These are phyloP conservation scores for Lipomyces starkeyi DNA, from an alignment of 805 yeast genomes.

Conservation along the genomic window DNA sequence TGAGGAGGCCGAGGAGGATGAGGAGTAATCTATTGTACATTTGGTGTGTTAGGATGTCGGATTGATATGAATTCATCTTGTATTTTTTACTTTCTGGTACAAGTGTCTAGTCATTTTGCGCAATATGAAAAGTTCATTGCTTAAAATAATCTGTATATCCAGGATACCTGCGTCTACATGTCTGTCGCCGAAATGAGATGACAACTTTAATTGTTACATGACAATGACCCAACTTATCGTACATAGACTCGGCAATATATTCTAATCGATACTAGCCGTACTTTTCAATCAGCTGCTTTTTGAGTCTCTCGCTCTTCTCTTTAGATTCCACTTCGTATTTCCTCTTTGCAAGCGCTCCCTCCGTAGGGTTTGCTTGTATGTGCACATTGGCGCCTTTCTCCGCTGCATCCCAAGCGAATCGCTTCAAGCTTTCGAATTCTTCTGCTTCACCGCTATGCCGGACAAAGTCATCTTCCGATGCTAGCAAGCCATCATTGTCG, in stretches of 20 bases:
- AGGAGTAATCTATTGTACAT: constrained; percentile 32
- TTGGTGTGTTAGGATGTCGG: neutral
- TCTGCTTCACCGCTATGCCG: constrained; percentile 58
- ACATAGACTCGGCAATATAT: neutral
- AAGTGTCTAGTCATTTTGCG: constrained; percentile 6
- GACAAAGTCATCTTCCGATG: constrained; percentile 47
- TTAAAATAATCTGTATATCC: neutral
- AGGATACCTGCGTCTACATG: constrained; percentile 14
- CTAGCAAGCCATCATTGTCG: constrained; percentile 55
- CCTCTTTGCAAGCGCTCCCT: constrained; percentile 49
- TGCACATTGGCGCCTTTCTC: constrained; percentile 45
- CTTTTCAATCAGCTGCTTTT: constrained; percentile 47
- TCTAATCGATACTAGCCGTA: constrained; percentile 48
- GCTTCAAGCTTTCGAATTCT: constrained; percentile 56
- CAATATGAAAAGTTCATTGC: constrained; percentile 5
- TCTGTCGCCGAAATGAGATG: constrained; percentile 17
- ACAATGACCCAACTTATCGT: neutral
- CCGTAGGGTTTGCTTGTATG: constrained; percentile 56
- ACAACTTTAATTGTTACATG: constrained; percentile 22
- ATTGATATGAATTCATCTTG: constrained; percentile 2
- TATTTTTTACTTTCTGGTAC: constrained; percentile 4
- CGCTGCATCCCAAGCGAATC: constrained; percentile 56
- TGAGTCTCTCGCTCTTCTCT: constrained; percentile 44
- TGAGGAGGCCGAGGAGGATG: constrained; percentile 64
- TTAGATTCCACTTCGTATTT: constrained; percentile 46